A percentile compares a stretch with the other conserved stretches of the same genome.
These are phyloP conservation scores for Colletotrichum euphorbiae DNA, from an alignment of 2,329 filamentous ascomycete species.

Conservation along the genomic window DNA sequence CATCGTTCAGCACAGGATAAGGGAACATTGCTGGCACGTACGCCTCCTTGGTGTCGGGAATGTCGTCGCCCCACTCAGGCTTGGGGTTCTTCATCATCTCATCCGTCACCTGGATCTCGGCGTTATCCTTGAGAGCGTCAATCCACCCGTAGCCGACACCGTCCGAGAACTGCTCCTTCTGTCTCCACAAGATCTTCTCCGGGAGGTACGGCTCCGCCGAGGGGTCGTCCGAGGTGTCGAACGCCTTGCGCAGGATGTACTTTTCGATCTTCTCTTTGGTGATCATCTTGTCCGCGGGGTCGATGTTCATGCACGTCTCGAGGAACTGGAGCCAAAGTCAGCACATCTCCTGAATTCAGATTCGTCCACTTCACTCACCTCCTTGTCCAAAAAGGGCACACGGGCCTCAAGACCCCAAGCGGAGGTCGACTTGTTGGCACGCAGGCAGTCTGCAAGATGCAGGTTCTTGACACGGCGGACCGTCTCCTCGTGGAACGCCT, in stretches of 20 bases:
- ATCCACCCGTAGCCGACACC: constrained; percentile 99
- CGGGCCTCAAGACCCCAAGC: constrained; percentile 98
- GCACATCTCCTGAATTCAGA: background rate
- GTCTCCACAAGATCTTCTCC: constrained; percentile 94
- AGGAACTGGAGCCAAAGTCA: constrained; percentile 72
- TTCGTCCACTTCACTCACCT: constrained; percentile 59
- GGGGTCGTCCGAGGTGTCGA: constrained; percentile 91
- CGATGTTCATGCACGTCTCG: constrained; percentile 91
- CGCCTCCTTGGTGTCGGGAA: constrained; percentile 97
- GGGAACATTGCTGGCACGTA: constrained; percentile 53
- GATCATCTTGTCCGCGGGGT: constrained; percentile 96
- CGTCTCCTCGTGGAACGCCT: constrained; percentile 95
- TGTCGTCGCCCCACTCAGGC: constrained; percentile 91
- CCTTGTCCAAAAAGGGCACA: constrained; percentile 97
- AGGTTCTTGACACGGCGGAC: constrained; percentile 96
- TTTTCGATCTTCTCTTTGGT: constrained; percentile 91
- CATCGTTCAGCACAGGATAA: background rate
- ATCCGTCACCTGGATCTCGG: constrained; percentile 88
- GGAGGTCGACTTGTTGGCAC: constrained; percentile 98
- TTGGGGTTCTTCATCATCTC: constrained; percentile 99
- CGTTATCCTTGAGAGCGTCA: constrained; percentile 94
- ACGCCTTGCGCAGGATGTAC: constrained; percentile 97
- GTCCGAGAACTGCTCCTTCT: constrained; percentile 99
- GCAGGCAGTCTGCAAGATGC: constrained; percentile 93
- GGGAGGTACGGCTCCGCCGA: constrained; percentile 88